A percentile compares a stretch with the other conserved stretches of the same genome.
phyloP scores from a whole-genome alignment of 2,329 filamentous ascomycete genomes.

The Nectriaceae sp. region DNA sequence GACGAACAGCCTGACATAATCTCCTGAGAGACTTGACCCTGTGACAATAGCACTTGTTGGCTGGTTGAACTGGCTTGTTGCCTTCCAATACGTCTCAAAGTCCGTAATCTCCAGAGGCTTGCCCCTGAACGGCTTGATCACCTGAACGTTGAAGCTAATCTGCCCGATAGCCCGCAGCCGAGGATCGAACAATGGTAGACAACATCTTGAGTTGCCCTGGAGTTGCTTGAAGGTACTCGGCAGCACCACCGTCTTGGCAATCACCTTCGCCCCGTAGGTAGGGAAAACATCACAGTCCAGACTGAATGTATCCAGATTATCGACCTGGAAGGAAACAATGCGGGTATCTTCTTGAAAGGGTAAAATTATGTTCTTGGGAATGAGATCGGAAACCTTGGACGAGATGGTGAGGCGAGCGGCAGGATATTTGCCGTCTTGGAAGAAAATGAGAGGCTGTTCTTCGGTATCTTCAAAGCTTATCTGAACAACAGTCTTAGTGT shows the following conservation, averaged over 20 bases:
- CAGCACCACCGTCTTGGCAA: slow-evolving; percentile 91
- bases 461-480: slow-evolving; percentile 82
- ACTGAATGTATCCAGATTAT: slow-evolving; percentile 88
- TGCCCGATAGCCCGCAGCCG: slow-evolving; percentile 89
- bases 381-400: slow-evolving; percentile 92
- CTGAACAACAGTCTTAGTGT: slow-evolving; percentile 95
- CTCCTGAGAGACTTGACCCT: slow-evolving; percentile 91
- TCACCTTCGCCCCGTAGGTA: slow-evolving; percentile 95
- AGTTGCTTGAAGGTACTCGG: slow-evolving; percentile 81
- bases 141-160: slow-evolving; percentile 90
- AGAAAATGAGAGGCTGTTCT: slow-evolving; percentile 84
- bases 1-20: slow-evolving; percentile 89
- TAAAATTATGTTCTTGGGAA: slow-evolving; percentile 92
- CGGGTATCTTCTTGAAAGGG: slow-evolving; percentile 96
- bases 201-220: slow-evolving; percentile 75
- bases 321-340: slow-evolving; percentile 92
- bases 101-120: slow-evolving; percentile 94
- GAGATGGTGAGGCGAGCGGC: slow-evolving; percentile 94
- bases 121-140: slow-evolving; percentile 94
- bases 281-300: slow-evolving; percentile 98
- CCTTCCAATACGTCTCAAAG: slow-evolving; percentile 99
- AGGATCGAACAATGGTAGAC: slow-evolving; percentile 89
- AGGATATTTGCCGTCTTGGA: slow-evolving; percentile 95
- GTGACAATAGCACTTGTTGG: slow-evolving; percentile 83
- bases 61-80: slow-evolving; percentile 87